These are phyloP conservation scores for Pleoardoris graminearum DNA, from an alignment of 2,329 filamentous ascomycete species.

Conservation along the genomic window DNA sequence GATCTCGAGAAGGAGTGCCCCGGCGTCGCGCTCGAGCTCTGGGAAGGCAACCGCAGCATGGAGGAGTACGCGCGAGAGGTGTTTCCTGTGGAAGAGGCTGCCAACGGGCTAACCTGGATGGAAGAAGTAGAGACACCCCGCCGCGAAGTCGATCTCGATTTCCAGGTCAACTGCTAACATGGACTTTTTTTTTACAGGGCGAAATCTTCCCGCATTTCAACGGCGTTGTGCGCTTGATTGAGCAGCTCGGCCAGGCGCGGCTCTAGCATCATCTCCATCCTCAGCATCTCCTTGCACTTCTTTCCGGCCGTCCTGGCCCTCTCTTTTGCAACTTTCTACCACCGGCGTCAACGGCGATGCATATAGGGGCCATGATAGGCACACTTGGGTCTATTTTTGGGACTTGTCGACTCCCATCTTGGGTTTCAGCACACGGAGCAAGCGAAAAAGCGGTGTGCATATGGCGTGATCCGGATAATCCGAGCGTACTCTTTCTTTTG, in stretches of 20 bases:
- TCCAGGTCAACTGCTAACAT: constrained; percentile 45
- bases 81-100: constrained; percentile 91
- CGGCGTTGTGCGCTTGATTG: constrained; percentile 33
- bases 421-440: constrained; percentile 5
- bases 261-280: constrained; percentile 26
- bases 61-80: constrained; percentile 95
- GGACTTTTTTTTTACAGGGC: constrained; percentile 31
- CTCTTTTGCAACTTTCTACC: constrained; percentile 17
- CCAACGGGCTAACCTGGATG: constrained; percentile 96
- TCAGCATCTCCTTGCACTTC: constrained; percentile 14
- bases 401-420: constrained; percentile 5
- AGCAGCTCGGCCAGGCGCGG: constrained; percentile 41
- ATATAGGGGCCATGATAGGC: not conserved
- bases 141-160: constrained; percentile 41
- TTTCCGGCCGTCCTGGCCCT: constrained; percentile 17
- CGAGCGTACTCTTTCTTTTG: constrained; percentile 12
- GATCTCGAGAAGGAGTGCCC: constrained; percentile 66
- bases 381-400: not conserved
- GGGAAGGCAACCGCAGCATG: constrained; percentile 87
- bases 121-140: constrained; percentile 51
- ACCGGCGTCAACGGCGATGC: not conserved
- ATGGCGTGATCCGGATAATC: constrained; percentile 14
- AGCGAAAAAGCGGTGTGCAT: constrained; percentile 27
- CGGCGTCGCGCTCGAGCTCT: constrained; percentile 75
- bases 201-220: constrained; percentile 32